phyloP scores from a whole-genome alignment of 805 yeast genomes.

The Wickerhamomyces queroliae region DNA sequence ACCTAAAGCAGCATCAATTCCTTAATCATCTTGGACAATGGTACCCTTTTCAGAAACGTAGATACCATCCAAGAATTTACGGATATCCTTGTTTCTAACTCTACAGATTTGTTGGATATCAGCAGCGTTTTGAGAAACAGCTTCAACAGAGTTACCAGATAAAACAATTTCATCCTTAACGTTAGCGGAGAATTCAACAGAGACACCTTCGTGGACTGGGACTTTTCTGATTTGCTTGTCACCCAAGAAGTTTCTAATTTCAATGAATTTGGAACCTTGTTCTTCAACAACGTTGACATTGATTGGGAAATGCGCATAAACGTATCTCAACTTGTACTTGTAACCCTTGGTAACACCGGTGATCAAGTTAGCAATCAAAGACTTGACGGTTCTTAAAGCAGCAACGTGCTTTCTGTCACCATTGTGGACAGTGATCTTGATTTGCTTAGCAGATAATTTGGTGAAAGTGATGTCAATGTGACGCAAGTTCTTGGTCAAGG shows the following conservation, averaged over 20 bases:
- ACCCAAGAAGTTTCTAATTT: constrained; percentile 99
- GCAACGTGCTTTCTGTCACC: constrained; percentile 99
- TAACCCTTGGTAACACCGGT: constrained; percentile 99
- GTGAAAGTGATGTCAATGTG: constrained; percentile 93
- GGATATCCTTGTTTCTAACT: constrained; percentile 99
- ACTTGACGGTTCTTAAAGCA: constrained; percentile 97
- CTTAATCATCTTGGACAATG: constrained; percentile 59
- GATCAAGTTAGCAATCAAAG: constrained; percentile 88
- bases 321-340: constrained; percentile 99
- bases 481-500: constrained; percentile 80
- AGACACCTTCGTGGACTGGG: constrained; percentile 84
- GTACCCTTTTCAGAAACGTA: constrained; percentile 95
- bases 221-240: constrained; percentile 95
- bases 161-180: constrained; percentile 94
- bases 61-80: constrained; percentile 99
- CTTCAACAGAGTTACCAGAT: constrained; percentile 94
- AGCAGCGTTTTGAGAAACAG: constrained; percentile 97
- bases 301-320: constrained; percentile 99
- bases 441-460: constrained; percentile 64
- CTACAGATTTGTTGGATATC: constrained; percentile 97
- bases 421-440: constrained; percentile 91
- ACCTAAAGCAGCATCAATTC: neutral
- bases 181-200: constrained; percentile 69
- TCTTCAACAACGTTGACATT: constrained; percentile 87
- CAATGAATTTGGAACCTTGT: constrained; percentile 71